These are phyloP conservation scores for Pseudognaphalium luteoalbum DNA, from an alignment of 129 eudicot genomes.

Conservation along the genomic window DNA sequence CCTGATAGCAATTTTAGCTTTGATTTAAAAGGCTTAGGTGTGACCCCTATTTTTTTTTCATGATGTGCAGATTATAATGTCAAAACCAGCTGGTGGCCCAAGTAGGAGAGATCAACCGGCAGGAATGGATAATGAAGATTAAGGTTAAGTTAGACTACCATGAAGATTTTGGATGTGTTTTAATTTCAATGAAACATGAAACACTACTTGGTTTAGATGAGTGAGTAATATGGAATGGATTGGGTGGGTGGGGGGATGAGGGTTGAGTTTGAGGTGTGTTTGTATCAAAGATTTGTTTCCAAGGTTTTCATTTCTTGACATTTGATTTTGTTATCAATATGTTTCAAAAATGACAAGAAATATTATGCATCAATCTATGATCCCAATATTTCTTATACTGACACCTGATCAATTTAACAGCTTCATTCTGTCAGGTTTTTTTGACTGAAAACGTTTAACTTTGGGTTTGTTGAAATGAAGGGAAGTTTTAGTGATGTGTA, in stretches of 20 bases:
- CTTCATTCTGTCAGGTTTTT: too few relatives aligned
- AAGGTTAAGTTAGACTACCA: not conserved
- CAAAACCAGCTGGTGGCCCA: slow-evolving; percentile 92
- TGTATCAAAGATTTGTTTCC: not conserved
- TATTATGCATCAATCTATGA: too few relatives aligned
- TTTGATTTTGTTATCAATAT: not conserved
- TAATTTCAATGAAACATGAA: not conserved
- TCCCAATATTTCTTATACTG: too few relatives aligned
- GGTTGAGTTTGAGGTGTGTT: not conserved
- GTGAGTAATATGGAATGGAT: not conserved
- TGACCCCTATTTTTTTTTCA: not conserved
- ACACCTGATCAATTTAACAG: too few relatives aligned
- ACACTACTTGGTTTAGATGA: not conserved
- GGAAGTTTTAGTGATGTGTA: too few relatives aligned
- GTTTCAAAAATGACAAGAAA: not conserved
- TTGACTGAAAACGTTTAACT: too few relatives aligned
- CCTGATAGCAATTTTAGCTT: not conserved
- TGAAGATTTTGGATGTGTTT: not conserved
- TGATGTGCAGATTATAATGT: slow-evolving; percentile 66
- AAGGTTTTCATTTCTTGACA: not conserved
- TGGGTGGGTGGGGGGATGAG: not conserved
- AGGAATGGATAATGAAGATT: slow-evolving; percentile 77
- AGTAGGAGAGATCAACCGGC: slow-evolving; percentile 50
- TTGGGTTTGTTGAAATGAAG: too few relatives aligned
- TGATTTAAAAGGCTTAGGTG: too few relatives aligned